Evolutionary conservation across 768 basidiomycete species (phyloP).

Genomic region (Tephrocybe sp.): DNA sequence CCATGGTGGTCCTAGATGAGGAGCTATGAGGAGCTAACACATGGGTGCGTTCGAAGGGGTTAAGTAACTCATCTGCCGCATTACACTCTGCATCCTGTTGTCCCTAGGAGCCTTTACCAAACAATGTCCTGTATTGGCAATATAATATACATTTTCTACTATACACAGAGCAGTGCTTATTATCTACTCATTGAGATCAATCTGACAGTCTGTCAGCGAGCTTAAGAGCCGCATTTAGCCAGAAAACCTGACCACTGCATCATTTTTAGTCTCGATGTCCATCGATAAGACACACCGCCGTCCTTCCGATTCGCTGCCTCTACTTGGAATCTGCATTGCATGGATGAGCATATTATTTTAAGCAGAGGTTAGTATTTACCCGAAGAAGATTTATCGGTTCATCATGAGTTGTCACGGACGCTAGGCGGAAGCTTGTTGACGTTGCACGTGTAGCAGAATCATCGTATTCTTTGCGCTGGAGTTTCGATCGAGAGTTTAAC

Average conservation of each 20-base stretch:
- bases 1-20: slow-evolving; percentile 35
- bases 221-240: background rate
- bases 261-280: slow-evolving; percentile 10
- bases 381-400: slow-evolving; percentile 18
- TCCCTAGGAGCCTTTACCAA: background rate
- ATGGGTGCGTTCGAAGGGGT: slow-evolving; percentile 9
- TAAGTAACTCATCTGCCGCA: background rate
- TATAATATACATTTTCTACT: background rate
- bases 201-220: no score
- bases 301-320: slow-evolving; percentile 7
- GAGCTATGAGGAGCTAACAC: slow-evolving; percentile 11
- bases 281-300: slow-evolving; percentile 5
- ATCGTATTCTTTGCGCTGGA: slow-evolving; percentile 24
- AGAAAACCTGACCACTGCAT: slow-evolving; percentile 5
- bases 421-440: slow-evolving; percentile 33
- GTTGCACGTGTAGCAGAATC: slow-evolving; percentile 21
- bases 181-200: no score
- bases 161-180: no score
- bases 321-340: slow-evolving; percentile 7
- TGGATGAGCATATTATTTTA: background rate
- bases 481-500: slow-evolving; percentile 37
- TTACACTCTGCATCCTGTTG: background rate
- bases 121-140: background rate
- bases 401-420: slow-evolving; percentile 22
- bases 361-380: slow-evolving; percentile 2